These are phyloP conservation scores for Rhypophila decipiens DNA, from an alignment of 495 filamentous ascomycete species.

Conservation along the genomic window DNA sequence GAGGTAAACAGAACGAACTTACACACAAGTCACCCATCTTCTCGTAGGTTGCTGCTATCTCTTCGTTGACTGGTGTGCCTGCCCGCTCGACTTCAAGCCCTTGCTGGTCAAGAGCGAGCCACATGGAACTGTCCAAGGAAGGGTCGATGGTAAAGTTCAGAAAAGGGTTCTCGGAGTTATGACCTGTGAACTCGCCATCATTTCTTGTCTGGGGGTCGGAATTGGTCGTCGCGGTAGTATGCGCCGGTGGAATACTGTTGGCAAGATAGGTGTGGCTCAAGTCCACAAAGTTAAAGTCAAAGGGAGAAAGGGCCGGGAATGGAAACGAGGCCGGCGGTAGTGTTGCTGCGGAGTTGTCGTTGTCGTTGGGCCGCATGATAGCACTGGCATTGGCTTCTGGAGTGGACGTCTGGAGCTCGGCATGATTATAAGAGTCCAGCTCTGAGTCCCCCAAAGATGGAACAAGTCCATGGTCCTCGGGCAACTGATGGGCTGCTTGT, in stretches of 20 bases:
- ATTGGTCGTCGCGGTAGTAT: not conserved
- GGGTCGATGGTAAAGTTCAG: not conserved
- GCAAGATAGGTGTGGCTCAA: not conserved
- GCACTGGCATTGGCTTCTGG: too few relatives aligned
- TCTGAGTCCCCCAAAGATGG: too few relatives aligned
- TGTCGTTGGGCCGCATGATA: not conserved
- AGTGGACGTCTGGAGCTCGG: too few relatives aligned
- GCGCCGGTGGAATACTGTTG: not conserved
- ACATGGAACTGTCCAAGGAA: not conserved
- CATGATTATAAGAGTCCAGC: not conserved
- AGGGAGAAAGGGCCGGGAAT: not conserved
- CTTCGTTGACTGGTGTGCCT: constrained; percentile 10
- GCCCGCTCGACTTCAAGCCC: constrained; percentile 1
- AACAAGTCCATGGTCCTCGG: not conserved
- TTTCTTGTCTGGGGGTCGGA: too few relatives aligned
- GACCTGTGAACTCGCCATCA: too few relatives aligned
- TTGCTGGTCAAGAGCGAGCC: constrained; percentile 1
- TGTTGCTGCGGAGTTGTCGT: not conserved
- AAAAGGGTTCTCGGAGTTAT: not conserved
- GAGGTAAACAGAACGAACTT: not conserved
- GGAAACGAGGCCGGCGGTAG: not conserved
- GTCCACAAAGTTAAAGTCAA: not conserved
- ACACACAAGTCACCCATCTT: constrained; percentile 23
- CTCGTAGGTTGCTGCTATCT: constrained; percentile 3
- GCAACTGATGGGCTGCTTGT: not conserved